Percentiles rank a stretch among this genome's conserved stretches.
These are phyloP conservation scores for Termitomyces sp. DNA, from an alignment of 768 basidiomycete species.

Conservation along the genomic window DNA sequence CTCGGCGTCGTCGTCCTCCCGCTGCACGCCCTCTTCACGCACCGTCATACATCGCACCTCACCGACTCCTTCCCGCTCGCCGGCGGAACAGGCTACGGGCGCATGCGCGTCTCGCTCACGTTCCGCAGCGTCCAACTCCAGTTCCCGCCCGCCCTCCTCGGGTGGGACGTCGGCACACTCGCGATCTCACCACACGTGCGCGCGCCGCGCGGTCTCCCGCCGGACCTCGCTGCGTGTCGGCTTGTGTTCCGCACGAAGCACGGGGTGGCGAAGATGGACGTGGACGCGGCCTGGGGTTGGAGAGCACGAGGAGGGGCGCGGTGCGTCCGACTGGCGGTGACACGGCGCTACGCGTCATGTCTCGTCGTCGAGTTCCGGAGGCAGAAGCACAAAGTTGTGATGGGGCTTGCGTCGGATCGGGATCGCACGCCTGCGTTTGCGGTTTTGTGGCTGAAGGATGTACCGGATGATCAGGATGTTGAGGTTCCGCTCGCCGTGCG, in stretches of 20 bases:
- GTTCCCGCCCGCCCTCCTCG: constrained; percentile 51
- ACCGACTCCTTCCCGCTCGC: constrained; percentile 58
- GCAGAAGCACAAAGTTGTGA: constrained; percentile 4
- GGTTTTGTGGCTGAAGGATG: constrained; percentile 38
- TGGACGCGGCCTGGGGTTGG: constrained; percentile 28
- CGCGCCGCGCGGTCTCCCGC: constrained; percentile 21
- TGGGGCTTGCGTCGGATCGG: constrained; percentile 24
- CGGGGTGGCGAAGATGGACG: constrained; percentile 30
- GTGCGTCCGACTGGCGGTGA: constrained; percentile 32
- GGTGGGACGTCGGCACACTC: constrained; percentile 69
- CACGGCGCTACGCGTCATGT: constrained; percentile 34
- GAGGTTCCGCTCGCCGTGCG: constrained; percentile 21
- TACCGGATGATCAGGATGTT: constrained; percentile 30
- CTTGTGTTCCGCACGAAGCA: constrained; percentile 33
- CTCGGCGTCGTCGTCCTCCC: constrained; percentile 65
- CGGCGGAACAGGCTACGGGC: constrained; percentile 65
- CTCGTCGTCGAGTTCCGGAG: constrained; percentile 33
- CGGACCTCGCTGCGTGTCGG: constrained; percentile 32
- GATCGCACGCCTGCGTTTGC: constrained; percentile 31
- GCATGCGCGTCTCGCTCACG: constrained; percentile 55
- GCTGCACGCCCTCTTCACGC: constrained; percentile 37
- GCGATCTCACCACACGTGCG: constrained; percentile 36
- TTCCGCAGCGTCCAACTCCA: constrained; percentile 63
- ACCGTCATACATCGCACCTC: constrained; percentile 39
- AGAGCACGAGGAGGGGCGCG: constrained; percentile 17